These are phyloP conservation scores for Blastomyces emzantsi DNA, from an alignment of 2,329 filamentous ascomycete genomes.

Conservation along the genomic window DNA sequence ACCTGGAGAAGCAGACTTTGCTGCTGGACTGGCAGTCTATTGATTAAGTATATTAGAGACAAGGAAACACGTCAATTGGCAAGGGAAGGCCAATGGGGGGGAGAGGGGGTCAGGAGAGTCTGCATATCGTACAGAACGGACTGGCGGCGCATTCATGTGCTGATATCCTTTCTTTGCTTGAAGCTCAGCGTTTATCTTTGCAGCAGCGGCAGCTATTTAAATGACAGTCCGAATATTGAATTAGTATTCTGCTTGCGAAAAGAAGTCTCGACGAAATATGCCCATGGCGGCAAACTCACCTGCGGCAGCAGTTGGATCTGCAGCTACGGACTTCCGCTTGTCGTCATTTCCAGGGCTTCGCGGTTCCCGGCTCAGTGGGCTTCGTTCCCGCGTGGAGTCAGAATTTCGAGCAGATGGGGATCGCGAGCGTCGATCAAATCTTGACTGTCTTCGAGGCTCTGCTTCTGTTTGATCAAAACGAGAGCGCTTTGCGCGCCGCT, in stretches of 20 bases:
- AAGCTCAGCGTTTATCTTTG: constrained; percentile 73
- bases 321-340: constrained; percentile 39
- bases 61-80: not conserved
- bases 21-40: constrained; percentile 42
- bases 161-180: constrained; percentile 84
- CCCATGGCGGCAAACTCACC: constrained; percentile 44
- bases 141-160: constrained; percentile 80
- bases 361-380: constrained; percentile 55
- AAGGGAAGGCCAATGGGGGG: not conserved
- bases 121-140: constrained; percentile 47
- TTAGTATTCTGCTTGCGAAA: constrained; percentile 7
- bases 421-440: constrained; percentile 87
- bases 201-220: constrained; percentile 68
- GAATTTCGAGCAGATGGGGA: constrained; percentile 62
- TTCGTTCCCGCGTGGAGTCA: constrained; percentile 68
- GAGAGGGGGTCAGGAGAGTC: not conserved
- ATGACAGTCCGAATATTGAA: constrained; percentile 17
- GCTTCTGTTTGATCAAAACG: constrained; percentile 90
- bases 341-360: constrained; percentile 40
- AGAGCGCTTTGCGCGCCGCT: constrained; percentile 71
- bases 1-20: constrained; percentile 47
- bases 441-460: constrained; percentile 63
- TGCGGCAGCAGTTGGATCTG: constrained; percentile 63
- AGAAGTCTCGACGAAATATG: constrained; percentile 3
- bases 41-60: constrained; percentile 15